These are phyloP conservation scores for Fusarium liriodendri DNA, from an alignment of 2,329 filamentous ascomycete species.

Conservation along the genomic window DNA sequence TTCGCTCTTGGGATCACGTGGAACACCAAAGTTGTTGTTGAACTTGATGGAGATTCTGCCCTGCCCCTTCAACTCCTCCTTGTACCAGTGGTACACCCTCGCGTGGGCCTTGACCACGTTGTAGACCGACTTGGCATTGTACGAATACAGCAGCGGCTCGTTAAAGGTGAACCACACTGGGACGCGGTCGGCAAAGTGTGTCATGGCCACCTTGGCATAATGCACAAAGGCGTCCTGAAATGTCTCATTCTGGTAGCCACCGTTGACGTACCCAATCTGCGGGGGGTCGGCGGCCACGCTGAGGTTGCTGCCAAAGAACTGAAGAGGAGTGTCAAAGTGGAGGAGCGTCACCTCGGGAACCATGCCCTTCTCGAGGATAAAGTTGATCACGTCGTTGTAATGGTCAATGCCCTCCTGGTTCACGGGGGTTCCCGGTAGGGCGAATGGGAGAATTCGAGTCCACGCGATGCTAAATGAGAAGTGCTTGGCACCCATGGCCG, in stretches of 20 bases:
- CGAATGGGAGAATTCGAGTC: constrained; percentile 65
- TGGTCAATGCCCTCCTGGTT: constrained; percentile 63
- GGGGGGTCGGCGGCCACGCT: constrained; percentile 36
- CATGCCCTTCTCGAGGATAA: constrained; percentile 60
- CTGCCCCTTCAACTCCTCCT: constrained; percentile 61
- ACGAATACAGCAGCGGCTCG: constrained; percentile 58
- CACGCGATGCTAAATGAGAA: constrained; percentile 65
- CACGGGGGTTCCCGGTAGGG: constrained; percentile 60
- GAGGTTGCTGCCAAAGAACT: constrained; percentile 53
- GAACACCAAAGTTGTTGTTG: constrained; percentile 63
- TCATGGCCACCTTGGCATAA: constrained; percentile 64
- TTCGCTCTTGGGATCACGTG: constrained; percentile 52
- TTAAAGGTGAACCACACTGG: constrained; percentile 66
- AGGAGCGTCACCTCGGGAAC: constrained; percentile 60
- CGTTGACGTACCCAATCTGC: constrained; percentile 54
- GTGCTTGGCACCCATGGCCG: constrained; percentile 61
- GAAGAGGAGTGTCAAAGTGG: constrained; percentile 61
- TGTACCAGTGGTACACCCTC: constrained; percentile 63
- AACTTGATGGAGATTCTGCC: constrained; percentile 64
- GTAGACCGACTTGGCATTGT: constrained; percentile 53
- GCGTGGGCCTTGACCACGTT: constrained; percentile 61
- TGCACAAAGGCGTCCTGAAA: constrained; percentile 64
- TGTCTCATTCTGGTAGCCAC: constrained; percentile 57
- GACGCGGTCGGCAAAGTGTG: constrained; percentile 63
- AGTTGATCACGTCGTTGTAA: constrained; percentile 66